Evolutionary conservation across 768 basidiomycete species (phyloP).

Genomic region (Suillus subaureus): DNA sequence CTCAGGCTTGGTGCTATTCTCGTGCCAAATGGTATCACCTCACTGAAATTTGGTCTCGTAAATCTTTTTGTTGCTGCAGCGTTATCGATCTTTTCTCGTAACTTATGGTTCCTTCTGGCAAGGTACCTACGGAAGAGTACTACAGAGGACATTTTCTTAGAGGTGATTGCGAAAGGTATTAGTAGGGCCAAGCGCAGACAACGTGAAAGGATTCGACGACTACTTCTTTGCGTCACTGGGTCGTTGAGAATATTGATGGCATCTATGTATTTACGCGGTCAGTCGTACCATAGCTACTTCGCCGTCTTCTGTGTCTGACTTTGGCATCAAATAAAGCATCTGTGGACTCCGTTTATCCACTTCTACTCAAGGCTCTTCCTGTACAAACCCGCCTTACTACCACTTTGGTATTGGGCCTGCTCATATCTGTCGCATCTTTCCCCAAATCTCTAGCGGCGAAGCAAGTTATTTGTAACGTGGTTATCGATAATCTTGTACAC

Average conservation of each 20-base stretch:
- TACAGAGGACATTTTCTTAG: slow-evolving; percentile 64
- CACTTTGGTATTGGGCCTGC: slow-evolving; percentile 43
- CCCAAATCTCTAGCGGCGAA: slow-evolving; percentile 57
- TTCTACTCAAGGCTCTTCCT: slow-evolving; percentile 41
- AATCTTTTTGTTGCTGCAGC: slow-evolving; percentile 55
- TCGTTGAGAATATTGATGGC: slow-evolving; percentile 52
- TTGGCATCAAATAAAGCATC: slow-evolving; percentile 44
- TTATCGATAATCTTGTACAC: slow-evolving; percentile 61
- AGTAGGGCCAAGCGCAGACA: slow-evolving; percentile 48
- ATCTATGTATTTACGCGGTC: slow-evolving; percentile 67
- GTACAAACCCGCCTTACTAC: slow-evolving; percentile 41
- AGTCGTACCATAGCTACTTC: slow-evolving; percentile 28
- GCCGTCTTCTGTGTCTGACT: slow-evolving; percentile 15
- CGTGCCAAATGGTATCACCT: slow-evolving; percentile 48
- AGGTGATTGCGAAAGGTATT: slow-evolving; percentile 57
- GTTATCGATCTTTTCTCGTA: slow-evolving; percentile 61
- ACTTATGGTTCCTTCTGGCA: slow-evolving; percentile 79
- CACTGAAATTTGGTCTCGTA: slow-evolving; percentile 53
- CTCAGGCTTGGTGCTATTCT: slow-evolving; percentile 73
- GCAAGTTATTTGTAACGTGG: slow-evolving; percentile 55
- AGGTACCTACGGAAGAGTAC: slow-evolving; percentile 68
- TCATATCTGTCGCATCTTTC: slow-evolving; percentile 53
- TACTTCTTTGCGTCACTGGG: slow-evolving; percentile 48
- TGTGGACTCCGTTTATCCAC: slow-evolving; percentile 50
- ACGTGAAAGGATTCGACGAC: slow-evolving; percentile 44